Conservation (phyloP, 805 yeast genomes). For the Wickerhamiella allomyrinae region DNA sequence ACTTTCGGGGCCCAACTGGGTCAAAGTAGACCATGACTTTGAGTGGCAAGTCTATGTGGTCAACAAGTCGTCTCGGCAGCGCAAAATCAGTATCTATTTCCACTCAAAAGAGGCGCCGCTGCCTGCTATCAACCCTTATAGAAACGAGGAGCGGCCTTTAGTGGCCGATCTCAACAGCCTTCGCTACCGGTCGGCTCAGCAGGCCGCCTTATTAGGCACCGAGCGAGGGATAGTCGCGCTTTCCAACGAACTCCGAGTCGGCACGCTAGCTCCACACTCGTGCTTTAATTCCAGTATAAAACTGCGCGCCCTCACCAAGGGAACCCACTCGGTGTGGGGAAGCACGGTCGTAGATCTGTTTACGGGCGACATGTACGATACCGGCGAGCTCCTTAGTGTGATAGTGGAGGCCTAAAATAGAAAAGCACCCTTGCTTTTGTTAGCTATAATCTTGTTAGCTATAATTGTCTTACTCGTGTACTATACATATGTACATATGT, state of each 20-base stretch:
- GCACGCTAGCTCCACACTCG: constrained; percentile 44
- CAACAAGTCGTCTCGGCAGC: constrained; percentile 38
- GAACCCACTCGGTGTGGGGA: constrained; percentile 50
- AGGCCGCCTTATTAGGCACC: constrained; percentile 7
- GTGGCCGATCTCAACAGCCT: constrained; percentile 8
- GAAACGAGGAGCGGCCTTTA: constrained; percentile 9
- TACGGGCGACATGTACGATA: constrained; percentile 55
- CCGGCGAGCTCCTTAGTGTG: constrained; percentile 57
- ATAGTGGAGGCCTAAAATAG: too few species aligned
- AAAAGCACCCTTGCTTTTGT: too few species aligned
- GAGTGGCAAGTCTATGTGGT: constrained; percentile 54
- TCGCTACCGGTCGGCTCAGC: constrained; percentile 4
- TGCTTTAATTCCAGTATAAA: constrained; percentile 50
- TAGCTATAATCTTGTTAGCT: too few species aligned
- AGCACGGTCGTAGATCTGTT: constrained; percentile 47
- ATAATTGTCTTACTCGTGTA: too few species aligned
- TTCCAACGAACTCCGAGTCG: constrained; percentile 50
- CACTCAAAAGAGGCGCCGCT: constrained; percentile 22
- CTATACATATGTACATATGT: too few species aligned
- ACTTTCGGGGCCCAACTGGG: constrained; percentile 47
- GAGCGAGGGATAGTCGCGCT: constrained; percentile 47
- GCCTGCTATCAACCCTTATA: constrained; percentile 1
- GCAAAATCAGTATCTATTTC: constrained; percentile 39
- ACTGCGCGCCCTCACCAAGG: constrained; percentile 48
- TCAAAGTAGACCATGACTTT: constrained; percentile 44